Evolutionary conservation across 2,329 filamentous ascomycete species (phyloP), one percentile per base, ranked within the genome.

Genomic region (Penicillium sp.): DNA sequence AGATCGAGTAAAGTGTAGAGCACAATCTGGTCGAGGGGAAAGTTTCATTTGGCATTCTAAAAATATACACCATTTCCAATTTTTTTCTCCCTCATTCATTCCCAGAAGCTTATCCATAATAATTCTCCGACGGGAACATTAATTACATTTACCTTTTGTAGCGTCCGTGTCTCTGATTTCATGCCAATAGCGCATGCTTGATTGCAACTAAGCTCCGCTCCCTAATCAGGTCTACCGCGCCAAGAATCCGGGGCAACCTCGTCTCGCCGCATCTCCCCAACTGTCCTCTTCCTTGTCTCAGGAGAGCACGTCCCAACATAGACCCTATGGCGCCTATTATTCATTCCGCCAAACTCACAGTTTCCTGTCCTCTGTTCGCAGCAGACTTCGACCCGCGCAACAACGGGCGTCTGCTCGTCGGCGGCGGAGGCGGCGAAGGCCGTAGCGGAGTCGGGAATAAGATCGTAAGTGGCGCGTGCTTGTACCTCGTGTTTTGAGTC

Each of bases 321-420:
- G 52, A 54, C 69, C 43, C 30, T 28, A 79, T 79, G 78, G 76
- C 78, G 61, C 76, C 77, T n/a, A 66, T 68, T 25, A 69, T 78
- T 51, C 62, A 73, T 42, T 76, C 76, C 4, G 84, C 89, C 62
- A 89, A 87, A 75, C 81, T 87, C 68, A 86, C 87, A 58, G 85
- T 96, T 66, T 86, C 87, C 60, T 97, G 94, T 77, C 93, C 93
- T 52, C 85, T 96, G 61, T 97, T 93, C 76, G 87, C 90, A 58
- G 90, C 92, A 75, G 93, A 93, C 73, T 97, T 96, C 76, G 92
- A 96, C 73, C 91, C 90, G 55, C 85, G 89, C 71, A 88, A 96
- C 79, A 84, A 89, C 61, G 85, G 85, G 65, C 88, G 88, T 65
- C 82, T 97, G 26, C 81, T 97, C 8, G 91, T 97, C 40, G 92